phyloP scores from a whole-genome alignment of 805 yeast genomes.

The Nakazawaea sp. region DNA sequence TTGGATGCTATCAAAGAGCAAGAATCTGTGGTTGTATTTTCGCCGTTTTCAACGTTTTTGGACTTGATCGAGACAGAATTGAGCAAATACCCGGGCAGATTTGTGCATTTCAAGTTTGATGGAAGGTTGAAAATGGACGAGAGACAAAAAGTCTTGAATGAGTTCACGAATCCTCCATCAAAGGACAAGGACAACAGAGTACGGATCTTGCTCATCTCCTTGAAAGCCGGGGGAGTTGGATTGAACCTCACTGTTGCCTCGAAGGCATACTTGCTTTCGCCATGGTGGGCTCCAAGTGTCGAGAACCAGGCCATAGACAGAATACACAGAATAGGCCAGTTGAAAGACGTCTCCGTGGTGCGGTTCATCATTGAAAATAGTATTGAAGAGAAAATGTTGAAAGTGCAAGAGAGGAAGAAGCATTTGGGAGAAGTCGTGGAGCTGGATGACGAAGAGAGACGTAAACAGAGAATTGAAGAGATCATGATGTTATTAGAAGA shows the following conservation, averaged over 20 bases:
- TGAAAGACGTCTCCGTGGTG: conserved; percentile 59
- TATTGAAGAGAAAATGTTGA: conserved; percentile 83
- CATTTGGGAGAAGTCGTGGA: conserved; percentile 77
- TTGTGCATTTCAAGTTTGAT: conserved; percentile 66
- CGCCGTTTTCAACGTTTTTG: conserved; percentile 80
- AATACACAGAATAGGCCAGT: conserved; percentile 87
- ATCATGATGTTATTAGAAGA: conserved; percentile 59
- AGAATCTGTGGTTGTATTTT: conserved; percentile 79
- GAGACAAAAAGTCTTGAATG: conserved; percentile 52
- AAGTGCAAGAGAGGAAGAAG: conserved; percentile 79
- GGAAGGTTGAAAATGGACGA: conserved; percentile 68
- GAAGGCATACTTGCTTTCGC: conserved; percentile 86
- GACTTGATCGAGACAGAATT: conserved; percentile 69
- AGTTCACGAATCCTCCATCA: conserved; percentile 37
- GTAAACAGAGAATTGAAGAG: conserved; percentile 65
- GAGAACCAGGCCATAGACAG: conserved; percentile 91
- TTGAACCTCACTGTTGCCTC: conserved; percentile 81
- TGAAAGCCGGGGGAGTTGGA: conserved; percentile 95
- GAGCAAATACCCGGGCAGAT: conserved; percentile 32
- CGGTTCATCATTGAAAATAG: conserved; percentile 78
- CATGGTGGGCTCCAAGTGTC: conserved; percentile 94
- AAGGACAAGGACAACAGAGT: conserved; percentile 11
- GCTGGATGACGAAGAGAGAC: conserved; percentile 67
- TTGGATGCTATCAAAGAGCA: conserved; percentile 51
- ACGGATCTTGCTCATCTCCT: conserved; percentile 58